Evolutionary conservation across 176 grass and related monocot species (phyloP).

Genomic region (Canna indica): DNA sequence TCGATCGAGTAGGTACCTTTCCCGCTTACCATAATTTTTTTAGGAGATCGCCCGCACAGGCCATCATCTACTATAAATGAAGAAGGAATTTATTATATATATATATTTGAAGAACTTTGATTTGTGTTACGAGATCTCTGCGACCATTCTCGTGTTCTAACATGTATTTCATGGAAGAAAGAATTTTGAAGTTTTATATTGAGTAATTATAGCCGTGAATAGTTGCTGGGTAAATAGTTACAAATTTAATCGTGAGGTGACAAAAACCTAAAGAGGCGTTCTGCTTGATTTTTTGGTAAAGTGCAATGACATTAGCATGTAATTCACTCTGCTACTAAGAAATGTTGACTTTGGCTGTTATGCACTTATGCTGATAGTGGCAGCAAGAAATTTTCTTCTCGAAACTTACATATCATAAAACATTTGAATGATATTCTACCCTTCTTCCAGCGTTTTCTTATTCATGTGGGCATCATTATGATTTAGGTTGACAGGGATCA

Average conservation of each 20-base stretch:
- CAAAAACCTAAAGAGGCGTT: too few species aligned
- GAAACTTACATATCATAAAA: background rate
- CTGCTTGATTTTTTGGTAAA: background rate
- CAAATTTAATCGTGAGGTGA: too few species aligned
- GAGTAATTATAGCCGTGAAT: too few species aligned
- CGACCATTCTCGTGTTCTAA: too few species aligned
- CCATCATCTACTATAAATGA: too few species aligned
- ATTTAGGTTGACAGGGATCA: constrained; percentile 71
- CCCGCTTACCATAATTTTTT: background rate
- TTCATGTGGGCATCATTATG: background rate
- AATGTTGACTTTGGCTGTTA: background rate
- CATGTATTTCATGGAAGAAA: too few species aligned
- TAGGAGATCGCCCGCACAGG: too few species aligned
- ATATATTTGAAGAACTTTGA: too few species aligned
- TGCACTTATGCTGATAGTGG: background rate
- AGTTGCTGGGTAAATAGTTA: background rate
- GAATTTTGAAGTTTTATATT: too few species aligned
- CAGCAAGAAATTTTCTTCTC: background rate
- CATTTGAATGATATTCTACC: background rate
- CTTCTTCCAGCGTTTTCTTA: background rate
- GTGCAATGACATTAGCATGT: background rate
- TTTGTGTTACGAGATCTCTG: too few species aligned
- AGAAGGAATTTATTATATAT: too few species aligned
- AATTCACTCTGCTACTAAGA: background rate
- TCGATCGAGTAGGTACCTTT: constrained; percentile 35